Evolutionary conservation across 768 basidiomycete genomes (phyloP).

Genomic region (Leccinum uliginosum): DNA sequence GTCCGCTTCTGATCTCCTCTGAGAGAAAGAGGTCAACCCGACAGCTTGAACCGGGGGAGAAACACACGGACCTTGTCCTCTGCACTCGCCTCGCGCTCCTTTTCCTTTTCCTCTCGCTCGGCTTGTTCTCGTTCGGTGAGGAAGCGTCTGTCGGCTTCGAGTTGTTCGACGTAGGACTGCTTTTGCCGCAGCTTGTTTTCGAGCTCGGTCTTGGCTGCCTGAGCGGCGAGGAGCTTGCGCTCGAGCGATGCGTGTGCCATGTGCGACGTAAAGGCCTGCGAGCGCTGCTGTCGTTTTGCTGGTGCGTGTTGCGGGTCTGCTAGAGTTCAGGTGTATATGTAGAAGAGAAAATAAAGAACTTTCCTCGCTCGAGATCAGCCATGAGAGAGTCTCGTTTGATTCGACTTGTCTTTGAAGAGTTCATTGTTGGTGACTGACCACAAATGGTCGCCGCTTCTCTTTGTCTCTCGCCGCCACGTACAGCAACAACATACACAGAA

Average conservation of each 20-base stretch:
- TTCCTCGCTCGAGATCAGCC: slow-evolving; percentile 65
- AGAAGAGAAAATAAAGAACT: slow-evolving; percentile 6
- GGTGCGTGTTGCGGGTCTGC: slow-evolving; percentile 63
- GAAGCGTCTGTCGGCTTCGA: slow-evolving; percentile 68
- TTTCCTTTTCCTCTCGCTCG: slow-evolving; percentile 65
- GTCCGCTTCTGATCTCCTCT: slow-evolving; percentile 51
- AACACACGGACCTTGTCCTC: slow-evolving; percentile 56
- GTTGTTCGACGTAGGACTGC: slow-evolving; percentile 54
- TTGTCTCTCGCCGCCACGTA: neutral
- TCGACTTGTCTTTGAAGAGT: neutral
- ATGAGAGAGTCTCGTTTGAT: slow-evolving; percentile 62
- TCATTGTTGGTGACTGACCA: neutral
- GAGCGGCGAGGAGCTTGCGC: slow-evolving; percentile 58
- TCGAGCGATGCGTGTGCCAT: slow-evolving; percentile 62
- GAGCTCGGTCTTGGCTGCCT: slow-evolving; percentile 58
- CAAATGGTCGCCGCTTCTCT: neutral
- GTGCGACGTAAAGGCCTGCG: slow-evolving; percentile 56
- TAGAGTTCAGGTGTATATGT: neutral
- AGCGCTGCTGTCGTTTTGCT: slow-evolving; percentile 64
- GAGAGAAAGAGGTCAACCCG: neutral
- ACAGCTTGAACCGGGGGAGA: neutral
- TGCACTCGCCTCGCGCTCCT: slow-evolving; percentile 44
- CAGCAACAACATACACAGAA: slow-evolving; percentile 6
- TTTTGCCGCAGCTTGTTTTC: slow-evolving; percentile 67
- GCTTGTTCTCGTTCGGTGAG: slow-evolving; percentile 65